Evolutionary conservation across 1,139 yeast genomes (phyloP), one percentile per base, ranked within the genome.

Genomic region (Groenewaldozyma sp.): DNA sequence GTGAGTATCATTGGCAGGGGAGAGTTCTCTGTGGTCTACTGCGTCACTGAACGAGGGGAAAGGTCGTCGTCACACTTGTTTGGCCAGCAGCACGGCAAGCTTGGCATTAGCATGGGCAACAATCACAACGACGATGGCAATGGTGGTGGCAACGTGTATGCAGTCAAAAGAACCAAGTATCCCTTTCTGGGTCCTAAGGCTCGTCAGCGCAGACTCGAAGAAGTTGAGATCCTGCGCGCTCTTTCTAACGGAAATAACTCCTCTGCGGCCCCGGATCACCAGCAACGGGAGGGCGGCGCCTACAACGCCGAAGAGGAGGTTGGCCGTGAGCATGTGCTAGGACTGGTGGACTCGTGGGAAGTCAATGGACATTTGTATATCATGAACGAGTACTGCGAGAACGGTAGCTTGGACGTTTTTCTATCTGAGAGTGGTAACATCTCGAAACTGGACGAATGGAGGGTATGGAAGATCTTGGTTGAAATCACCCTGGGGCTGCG

Each of bases 381-480:
- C 33, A 86, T 88, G 93, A 88, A 95, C 2, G 97, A 88, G 54
- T 87, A 68, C 57, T 91, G 96, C 63, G 99, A 91, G 56, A 88
- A 91, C 55, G 98, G 98, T 1, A 83, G 91, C 20, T 64, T 91
- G 38, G 94, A 79, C 55, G 74, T 76, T 42, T 91, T 91, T 56
- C 62, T 91, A 38, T 73, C 78, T 32, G 94, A 84, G 49, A 79
- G 80, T 56, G 93, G 93, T 42, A 78, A 82, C 47, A 68, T 82
- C n/a, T 66, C 78, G 5, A 71, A 74, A 45, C 64, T 81, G 35
- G 99, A 91, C 58, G 98, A 91, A 58, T 91, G 95, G 79, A 73
- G 99, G 49, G 88, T 88, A 32, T 91, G 99, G 99, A 91, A 91
- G 63, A 88, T 93, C 31, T 65, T 88, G 47, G 80, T 82, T 40